Conservation (phyloP, 1,284 basidiomycete genomes). For the Phellinidium pouzarii region DNA sequence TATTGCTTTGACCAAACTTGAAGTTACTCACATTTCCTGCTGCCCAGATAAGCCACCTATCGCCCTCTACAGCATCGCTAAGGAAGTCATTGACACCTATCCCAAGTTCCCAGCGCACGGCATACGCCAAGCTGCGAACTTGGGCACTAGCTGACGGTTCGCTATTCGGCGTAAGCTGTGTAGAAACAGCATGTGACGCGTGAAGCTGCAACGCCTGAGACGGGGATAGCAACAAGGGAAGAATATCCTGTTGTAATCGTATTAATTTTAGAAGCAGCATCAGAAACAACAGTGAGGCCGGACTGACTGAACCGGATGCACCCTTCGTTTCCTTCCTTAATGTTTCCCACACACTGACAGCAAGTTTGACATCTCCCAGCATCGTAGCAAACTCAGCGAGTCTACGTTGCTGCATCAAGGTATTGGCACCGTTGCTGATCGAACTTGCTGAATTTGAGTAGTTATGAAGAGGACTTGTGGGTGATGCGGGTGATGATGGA, state of each 20-base stretch:
- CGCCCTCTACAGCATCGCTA: constrained; percentile 54
- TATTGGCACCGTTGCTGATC: constrained; percentile 27
- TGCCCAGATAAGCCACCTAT: constrained; percentile 76
- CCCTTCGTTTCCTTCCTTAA: constrained; percentile 74
- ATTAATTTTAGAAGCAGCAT: neutral
- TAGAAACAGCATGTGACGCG: constrained; percentile 51
- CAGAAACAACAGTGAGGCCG: neutral
- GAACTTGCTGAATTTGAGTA: constrained; percentile 31
- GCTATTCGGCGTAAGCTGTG: constrained; percentile 32
- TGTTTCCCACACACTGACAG: constrained; percentile 80
- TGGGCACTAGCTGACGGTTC: constrained; percentile 58
- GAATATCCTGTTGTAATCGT: constrained; percentile 48
- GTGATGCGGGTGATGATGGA: constrained; percentile 35
- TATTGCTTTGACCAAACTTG: constrained; percentile 2
- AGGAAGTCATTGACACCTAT: constrained; percentile 54
- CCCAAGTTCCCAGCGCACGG: constrained; percentile 68
- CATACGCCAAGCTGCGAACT: constrained; percentile 54
- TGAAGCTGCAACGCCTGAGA: constrained; percentile 54
- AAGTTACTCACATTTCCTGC: constrained; percentile 57
- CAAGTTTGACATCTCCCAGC: constrained; percentile 84
- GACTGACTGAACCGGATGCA: constrained; percentile 50
- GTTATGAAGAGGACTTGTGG: constrained; percentile 36
- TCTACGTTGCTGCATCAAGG: constrained; percentile 68
- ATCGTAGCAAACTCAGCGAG: constrained; percentile 95
- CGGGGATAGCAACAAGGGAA: constrained; percentile 62